phyloP scores from a whole-genome alignment of 257 asterid genomes.

The Solanum pennellii region DNA sequence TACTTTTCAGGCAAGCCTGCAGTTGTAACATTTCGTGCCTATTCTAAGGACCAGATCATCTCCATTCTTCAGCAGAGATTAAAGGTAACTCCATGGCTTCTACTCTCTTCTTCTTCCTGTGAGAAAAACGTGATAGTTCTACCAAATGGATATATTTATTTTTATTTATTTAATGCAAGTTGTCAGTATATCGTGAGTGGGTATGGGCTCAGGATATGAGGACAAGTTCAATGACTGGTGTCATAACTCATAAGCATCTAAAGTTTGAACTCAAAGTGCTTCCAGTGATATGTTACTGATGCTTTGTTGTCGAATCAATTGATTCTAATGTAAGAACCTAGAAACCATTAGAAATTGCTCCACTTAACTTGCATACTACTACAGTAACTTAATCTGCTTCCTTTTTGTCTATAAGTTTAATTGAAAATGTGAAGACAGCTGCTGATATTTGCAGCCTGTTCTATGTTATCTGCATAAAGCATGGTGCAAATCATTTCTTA shows the following conservation, averaged over 20 bases:
- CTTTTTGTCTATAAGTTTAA: not conserved
- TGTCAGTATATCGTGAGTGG: not conserved
- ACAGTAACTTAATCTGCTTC: not conserved
- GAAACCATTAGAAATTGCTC: not conserved
- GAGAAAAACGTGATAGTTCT: not conserved
- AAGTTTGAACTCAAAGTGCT: not conserved
- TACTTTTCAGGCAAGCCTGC: conserved; percentile 67
- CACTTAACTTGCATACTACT: not conserved
- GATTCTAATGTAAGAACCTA: not conserved
- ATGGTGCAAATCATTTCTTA: not conserved
- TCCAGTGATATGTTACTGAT: not conserved
- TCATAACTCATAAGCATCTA: not conserved
- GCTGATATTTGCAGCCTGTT: not conserved
- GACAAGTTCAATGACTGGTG: not conserved
- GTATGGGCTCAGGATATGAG: not conserved
- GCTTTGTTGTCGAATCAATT: not conserved
- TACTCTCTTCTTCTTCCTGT: not conserved
- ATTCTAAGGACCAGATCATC: conserved; percentile 87
- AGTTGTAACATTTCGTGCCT: conserved; percentile 82
- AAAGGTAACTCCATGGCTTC: conserved; percentile 29
- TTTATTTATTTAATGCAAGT: not conserved
- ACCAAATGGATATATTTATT: not conserved
- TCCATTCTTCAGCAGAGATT: conserved; percentile 73
- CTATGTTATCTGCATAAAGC: not conserved
- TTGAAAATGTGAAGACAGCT: not conserved